Evolutionary conservation across 495 filamentous ascomycete genomes (phyloP).

Genomic region (Chaetomidium leptoderma): DNA sequence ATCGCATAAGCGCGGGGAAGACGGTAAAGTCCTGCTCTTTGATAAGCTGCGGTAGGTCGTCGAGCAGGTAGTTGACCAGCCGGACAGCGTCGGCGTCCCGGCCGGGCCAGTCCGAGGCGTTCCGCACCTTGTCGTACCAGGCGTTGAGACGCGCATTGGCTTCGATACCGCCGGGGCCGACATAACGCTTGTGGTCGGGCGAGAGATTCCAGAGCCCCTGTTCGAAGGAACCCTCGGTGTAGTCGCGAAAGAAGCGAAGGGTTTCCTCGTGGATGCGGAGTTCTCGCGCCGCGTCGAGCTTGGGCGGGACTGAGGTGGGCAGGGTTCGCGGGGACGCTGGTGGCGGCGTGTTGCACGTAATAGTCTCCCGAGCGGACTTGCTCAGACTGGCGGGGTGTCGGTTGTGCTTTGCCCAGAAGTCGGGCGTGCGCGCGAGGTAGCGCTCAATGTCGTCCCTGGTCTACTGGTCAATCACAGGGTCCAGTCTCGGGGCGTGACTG

Average conservation of each 20-base stretch:
- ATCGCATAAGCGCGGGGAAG: constrained; percentile 17
- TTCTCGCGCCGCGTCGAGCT: constrained; percentile 28
- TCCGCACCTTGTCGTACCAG: constrained; percentile 20
- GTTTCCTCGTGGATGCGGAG: constrained; percentile 31
- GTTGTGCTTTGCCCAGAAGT: constrained; percentile 22
- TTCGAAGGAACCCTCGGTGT: constrained; percentile 32
- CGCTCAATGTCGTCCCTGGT: constrained; percentile 32
- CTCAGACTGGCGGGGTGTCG: constrained; percentile 28
- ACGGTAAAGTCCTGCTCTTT: constrained; percentile 20
- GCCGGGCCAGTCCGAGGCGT: constrained; percentile 15
- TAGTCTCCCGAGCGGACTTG: constrained; percentile 24
- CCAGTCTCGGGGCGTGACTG: neutral
- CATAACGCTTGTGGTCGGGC: constrained; percentile 11
- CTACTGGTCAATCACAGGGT: neutral
- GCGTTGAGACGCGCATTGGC: constrained; percentile 16
- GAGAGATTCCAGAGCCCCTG: constrained; percentile 28
- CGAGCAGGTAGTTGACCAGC: constrained; percentile 22
- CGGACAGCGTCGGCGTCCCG: constrained; percentile 16
- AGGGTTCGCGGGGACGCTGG: constrained; percentile 20
- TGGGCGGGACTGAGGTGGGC: constrained; percentile 22
- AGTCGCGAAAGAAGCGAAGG: constrained; percentile 31
- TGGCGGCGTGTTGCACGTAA: constrained; percentile 36
- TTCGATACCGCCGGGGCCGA: constrained; percentile 16
- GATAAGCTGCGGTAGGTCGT: constrained; percentile 21
- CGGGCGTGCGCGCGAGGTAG: constrained; percentile 31